Conservation (phyloP, 495 filamentous ascomycete genomes). For the Cenococcum geophilum region DNA sequence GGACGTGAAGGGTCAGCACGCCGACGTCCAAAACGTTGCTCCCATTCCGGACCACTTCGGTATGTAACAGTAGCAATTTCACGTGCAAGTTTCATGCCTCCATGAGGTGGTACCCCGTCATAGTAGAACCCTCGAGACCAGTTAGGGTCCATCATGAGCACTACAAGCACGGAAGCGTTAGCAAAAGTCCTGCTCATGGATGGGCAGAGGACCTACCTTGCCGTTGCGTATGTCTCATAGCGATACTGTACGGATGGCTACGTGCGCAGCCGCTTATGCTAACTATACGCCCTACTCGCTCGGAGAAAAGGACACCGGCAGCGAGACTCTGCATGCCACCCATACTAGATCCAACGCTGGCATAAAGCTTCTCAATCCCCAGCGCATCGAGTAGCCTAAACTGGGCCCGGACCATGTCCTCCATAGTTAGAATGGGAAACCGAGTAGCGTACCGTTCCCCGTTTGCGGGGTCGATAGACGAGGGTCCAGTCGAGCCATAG, state of each 20-base stretch:
- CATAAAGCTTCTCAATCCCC: slow-evolving; percentile 74
- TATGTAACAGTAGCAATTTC: slow-evolving; percentile 98
- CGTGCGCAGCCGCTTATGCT: slow-evolving; percentile 91
- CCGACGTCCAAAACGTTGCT: slow-evolving; percentile 83
- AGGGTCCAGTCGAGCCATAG: slow-evolving; percentile 91
- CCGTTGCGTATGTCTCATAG: slow-evolving; percentile 96
- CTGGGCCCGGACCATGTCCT: slow-evolving; percentile 96
- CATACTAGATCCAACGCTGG: slow-evolving; percentile 95
- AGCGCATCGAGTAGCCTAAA: slow-evolving; percentile 81
- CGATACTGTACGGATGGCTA: slow-evolving; percentile 96
- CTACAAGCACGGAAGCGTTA: slow-evolving; percentile 33
- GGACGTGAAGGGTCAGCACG: slow-evolving; percentile 80
- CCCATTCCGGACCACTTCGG: slow-evolving; percentile 95
- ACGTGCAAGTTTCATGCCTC: slow-evolving; percentile 94
- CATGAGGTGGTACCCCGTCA: slow-evolving; percentile 78
- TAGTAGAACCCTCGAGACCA: slow-evolving; percentile 99
- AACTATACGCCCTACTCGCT: slow-evolving; percentile 72
- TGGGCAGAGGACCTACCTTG: slow-evolving; percentile 44
- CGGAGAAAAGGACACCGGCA: slow-evolving; percentile 79
- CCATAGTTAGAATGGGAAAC: slow-evolving; percentile 93
- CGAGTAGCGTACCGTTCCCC: slow-evolving; percentile 85
- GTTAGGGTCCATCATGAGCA: slow-evolving; percentile 96
- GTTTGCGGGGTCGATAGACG: slow-evolving; percentile 81
- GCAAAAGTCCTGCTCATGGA: not conserved
- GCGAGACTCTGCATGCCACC: slow-evolving; percentile 96